Evolutionary conservation across 768 basidiomycete species (phyloP), one percentile per base, ranked within the genome.

Genomic region (Tylopilus sp.): DNA sequence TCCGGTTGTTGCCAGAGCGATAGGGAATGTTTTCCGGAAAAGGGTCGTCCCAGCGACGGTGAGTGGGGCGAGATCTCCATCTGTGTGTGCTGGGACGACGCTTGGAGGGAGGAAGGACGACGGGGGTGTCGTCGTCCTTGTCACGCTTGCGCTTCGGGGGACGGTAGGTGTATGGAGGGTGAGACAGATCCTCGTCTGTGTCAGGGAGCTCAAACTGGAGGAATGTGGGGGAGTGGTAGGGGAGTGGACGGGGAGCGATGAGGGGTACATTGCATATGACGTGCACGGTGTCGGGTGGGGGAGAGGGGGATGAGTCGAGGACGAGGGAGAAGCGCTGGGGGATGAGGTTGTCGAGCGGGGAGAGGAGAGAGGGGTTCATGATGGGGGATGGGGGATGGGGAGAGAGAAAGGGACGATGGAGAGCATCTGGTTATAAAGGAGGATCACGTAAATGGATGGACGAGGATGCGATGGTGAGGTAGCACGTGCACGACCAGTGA

Each of bases 241-340:
- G 85, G 33, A 86, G 78, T 0, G 85, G 85, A 22, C 79, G 79
- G 12, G 85, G 85, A 0, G 83, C 84, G 54, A 85, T 69, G 49
- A 86, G 73, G n/a, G 85, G 85, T 2, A 82, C 80, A 54, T 82
- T 78, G 71, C 82, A 85, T 20, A 84, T 73, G 68, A 83, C 76
- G 53, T 79, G 75, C 40, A 77, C 56, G 10, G 69, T 28, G 20
- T 64, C 57, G 1, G 69, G 67, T 0, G 59, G 35, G 6, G 66
- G 62, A 4, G 70, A 62, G 18, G 66, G 61, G 31, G 66, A 56
- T 11, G 57, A 39, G 50, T 20, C 12, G 66, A 65, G 13, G 69
- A 13, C 31, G 31, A 13, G 65, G 40, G 58, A 61, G n/a, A 35
- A 17, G 15, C 33, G 17, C 4, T 35, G 33, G 33, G 28, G 33